Evolutionary conservation across 768 basidiomycete genomes (phyloP).

Genomic region (Galerina marginata): DNA sequence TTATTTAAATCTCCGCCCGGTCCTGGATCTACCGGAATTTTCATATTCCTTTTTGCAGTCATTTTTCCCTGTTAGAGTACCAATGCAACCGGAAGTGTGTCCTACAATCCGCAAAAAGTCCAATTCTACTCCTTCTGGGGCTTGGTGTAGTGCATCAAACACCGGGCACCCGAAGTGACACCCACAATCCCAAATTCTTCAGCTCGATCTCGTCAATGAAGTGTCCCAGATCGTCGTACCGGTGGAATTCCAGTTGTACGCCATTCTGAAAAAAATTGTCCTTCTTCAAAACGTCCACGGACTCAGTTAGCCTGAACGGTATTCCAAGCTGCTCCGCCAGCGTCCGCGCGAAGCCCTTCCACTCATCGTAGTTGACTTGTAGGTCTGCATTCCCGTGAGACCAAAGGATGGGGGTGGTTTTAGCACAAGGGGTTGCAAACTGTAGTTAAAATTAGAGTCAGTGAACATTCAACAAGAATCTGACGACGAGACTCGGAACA

Average conservation of each 20-base stretch:
- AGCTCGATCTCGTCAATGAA: slow-evolving; percentile 31
- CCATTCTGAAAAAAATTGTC: slow-evolving; percentile 11
- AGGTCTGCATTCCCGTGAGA: slow-evolving; percentile 72
- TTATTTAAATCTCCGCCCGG: too few relatives aligned
- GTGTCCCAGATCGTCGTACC: slow-evolving; percentile 33
- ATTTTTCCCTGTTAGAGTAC: too few relatives aligned
- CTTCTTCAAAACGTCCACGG: slow-evolving; percentile 12
- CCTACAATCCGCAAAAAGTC: too few relatives aligned
- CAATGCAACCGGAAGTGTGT: too few relatives aligned
- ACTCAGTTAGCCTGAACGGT: slow-evolving; percentile 24
- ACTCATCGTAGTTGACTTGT: slow-evolving; percentile 57
- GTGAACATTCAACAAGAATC: background rate
- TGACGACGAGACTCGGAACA: too few relatives aligned
- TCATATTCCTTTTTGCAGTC: too few relatives aligned
- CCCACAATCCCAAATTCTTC: slow-evolving; percentile 31
- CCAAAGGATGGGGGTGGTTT: slow-evolving; percentile 72
- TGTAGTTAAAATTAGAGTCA: slow-evolving; percentile 26
- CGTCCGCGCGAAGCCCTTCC: slow-evolving; percentile 50
- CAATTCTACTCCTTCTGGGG: too few relatives aligned
- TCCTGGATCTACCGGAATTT: too few relatives aligned
- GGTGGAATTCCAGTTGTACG: slow-evolving; percentile 29
- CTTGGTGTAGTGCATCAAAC: too few relatives aligned
- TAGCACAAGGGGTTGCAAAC: slow-evolving; percentile 54
- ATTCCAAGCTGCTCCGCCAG: slow-evolving; percentile 55
- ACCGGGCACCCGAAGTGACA: too few relatives aligned